phyloP scores from a whole-genome alignment of 805 yeast genomes.

The Wickerhamiella parazyma region DNA sequence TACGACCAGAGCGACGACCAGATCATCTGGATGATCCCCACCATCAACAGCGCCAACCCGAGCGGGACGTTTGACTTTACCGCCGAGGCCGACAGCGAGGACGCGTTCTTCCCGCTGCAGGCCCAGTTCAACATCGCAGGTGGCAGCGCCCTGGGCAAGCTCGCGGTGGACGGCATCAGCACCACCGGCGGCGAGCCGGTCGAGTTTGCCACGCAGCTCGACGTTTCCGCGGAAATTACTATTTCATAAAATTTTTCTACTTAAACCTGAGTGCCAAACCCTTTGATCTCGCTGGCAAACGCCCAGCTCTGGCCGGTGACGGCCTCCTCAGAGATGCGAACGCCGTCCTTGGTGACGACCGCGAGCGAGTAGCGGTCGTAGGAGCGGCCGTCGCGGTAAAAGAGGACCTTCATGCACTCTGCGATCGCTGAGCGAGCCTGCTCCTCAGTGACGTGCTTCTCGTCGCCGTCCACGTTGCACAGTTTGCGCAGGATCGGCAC shows the following conservation, averaged over 20 bases:
- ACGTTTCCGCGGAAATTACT: background rate
- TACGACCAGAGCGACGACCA: slow-evolving; percentile 53
- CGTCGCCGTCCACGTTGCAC: slow-evolving; percentile 69
- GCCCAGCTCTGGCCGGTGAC: slow-evolving; percentile 25
- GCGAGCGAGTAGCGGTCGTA: slow-evolving; percentile 74
- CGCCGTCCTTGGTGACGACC: slow-evolving; percentile 50
- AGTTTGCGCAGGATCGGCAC: slow-evolving; percentile 78
- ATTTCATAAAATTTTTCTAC: background rate
- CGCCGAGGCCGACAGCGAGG: slow-evolving; percentile 64
- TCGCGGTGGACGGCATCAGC: slow-evolving; percentile 48
- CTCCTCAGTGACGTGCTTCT: slow-evolving; percentile 49
- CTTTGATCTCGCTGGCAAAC: slow-evolving; percentile 76
- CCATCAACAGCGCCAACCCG: slow-evolving; percentile 29
- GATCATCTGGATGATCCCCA: slow-evolving; percentile 46
- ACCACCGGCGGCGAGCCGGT: slow-evolving; percentile 21
- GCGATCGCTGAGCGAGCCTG: slow-evolving; percentile 65
- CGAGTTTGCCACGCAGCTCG: background rate
- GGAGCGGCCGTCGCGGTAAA: slow-evolving; percentile 93
- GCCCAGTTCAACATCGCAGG: slow-evolving; percentile 41
- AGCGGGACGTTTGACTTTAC: slow-evolving; percentile 70
- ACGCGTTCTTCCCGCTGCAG: slow-evolving; percentile 77
- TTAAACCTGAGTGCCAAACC: slow-evolving; percentile 61
- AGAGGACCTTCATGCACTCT: slow-evolving; percentile 86
- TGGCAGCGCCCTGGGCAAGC: slow-evolving; percentile 45
- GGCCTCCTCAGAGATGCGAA: slow-evolving; percentile 30